Base-by-base conservation (phyloP, 108 stramenopile genomes). In the Aurantiochytrium sp. region DNA sequence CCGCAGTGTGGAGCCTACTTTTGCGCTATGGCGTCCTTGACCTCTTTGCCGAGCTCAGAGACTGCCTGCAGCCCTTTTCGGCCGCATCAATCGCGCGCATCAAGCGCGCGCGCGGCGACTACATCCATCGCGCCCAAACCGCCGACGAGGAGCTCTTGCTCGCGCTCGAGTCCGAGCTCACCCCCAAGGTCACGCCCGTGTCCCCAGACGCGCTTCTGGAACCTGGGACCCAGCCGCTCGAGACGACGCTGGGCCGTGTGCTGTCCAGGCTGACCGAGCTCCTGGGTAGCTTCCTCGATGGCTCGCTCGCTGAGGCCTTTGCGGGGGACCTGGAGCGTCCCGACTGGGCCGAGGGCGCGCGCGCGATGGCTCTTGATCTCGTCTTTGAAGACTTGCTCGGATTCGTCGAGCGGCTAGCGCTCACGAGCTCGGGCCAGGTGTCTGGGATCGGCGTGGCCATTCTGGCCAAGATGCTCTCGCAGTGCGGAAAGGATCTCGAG, bases 391-490 rank as follows among this genome's bases (percentile, higher is more conserved):
- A 65, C 19, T 27, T 24, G 15, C 59, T 65, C 34, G 34, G 32
- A 15, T 24, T 65, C 12, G 27, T 30, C 19, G 59, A 65, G 34
- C 59, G 59, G 59, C 59, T 65, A 65, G 59, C 59, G 59, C 59
- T 65, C 12, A 65, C 59, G 36, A 87, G 89, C 19, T 37, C 85
- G 19, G 88, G 87, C 1, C 68, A 87, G 50, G 52, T 88, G 15
- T 50, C 87, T 27, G 36, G 86, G 2, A 87, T 90, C 37, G 88
- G 88, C 36, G 55, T 90, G n/a, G n/a, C 52, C 34, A 45, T 85
- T 3, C 36, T 90, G 27, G 81, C 21, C 69, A 27, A 85, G 37
- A 27, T 90, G 59, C 52, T 90, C 0, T 37, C 27, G 30, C 59
- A 55, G 36, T 54, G 45, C 15, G 89, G 36, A 3, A 6, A 17